Evolutionary conservation across 345 rosid genomes (phyloP).

Genomic region (Eucalyptus lansdowneana): DNA sequence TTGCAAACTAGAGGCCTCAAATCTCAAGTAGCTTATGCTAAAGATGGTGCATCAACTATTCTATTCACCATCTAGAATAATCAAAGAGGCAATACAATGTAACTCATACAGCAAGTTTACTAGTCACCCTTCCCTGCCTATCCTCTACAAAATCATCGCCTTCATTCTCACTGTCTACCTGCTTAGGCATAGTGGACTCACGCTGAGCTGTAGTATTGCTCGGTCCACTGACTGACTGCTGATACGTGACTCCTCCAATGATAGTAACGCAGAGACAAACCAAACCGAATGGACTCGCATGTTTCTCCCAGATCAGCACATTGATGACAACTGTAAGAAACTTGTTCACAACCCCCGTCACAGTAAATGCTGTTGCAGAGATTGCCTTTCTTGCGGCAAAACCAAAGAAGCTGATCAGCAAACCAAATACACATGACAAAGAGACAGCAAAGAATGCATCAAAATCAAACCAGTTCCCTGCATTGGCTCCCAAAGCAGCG

Average conservation of each 20-base stretch:
- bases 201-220: slow-evolving; percentile 12
- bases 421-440: slow-evolving; percentile 84
- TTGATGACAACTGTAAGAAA: slow-evolving; percentile 91
- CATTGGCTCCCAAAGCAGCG: slow-evolving; percentile 34
- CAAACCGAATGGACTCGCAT: slow-evolving; percentile 83
- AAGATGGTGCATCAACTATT: neutral
- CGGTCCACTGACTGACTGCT: slow-evolving; percentile 72
- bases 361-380: slow-evolving; percentile 95
- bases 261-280: slow-evolving; percentile 78
- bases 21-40: neutral
- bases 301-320: slow-evolving; percentile 95
- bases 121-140: slow-evolving; percentile 24
- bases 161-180: slow-evolving; percentile 5
- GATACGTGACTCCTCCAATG: slow-evolving; percentile 86
- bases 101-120: neutral
- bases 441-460: slow-evolving; percentile 61
- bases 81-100: neutral
- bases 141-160: slow-evolving; percentile 24
- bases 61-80: neutral
- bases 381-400: slow-evolving; percentile 88
- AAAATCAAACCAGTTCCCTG: slow-evolving; percentile 44
- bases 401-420: slow-evolving; percentile 90
- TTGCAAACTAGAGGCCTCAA: neutral
- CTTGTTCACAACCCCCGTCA: slow-evolving; percentile 97
- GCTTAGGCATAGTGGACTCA: slow-evolving; percentile 22